A percentile compares a stretch with the other conserved stretches of the same genome.
Evolutionary conservation across 805 yeast genomes (phyloP).

Genomic region (Barnettozyma botsteinii): DNA sequence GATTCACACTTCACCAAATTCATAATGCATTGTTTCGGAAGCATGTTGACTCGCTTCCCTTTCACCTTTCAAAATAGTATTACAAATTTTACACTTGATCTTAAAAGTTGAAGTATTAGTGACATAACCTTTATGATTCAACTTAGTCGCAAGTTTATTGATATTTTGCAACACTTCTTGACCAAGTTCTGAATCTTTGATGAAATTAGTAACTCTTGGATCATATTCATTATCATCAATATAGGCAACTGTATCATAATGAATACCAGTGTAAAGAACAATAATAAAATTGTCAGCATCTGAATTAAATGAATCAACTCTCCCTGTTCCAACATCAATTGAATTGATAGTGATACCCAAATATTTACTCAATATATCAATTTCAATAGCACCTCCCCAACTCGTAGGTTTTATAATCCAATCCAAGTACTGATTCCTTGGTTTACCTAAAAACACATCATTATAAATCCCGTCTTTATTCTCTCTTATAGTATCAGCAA

Average conservation of each 20-base stretch:
- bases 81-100: constrained; percentile 54
- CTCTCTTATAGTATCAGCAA: constrained; percentile 39
- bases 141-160: constrained; percentile 33
- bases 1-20: constrained; percentile 49
- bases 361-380: constrained; percentile 52
- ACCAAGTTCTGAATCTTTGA: constrained; percentile 27
- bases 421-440: constrained; percentile 40
- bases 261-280: constrained; percentile 63
- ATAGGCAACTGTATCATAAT: constrained; percentile 59
- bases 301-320: constrained; percentile 47
- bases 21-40: constrained; percentile 49
- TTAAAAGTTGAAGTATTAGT: constrained; percentile 60
- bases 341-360: constrained; percentile 50
- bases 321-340: constrained; percentile 58
- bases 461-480: constrained; percentile 42
- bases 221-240: constrained; percentile 26
- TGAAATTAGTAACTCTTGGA: constrained; percentile 39
- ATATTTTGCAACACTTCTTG: constrained; percentile 33
- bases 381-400: constrained; percentile 85
- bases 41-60: constrained; percentile 63
- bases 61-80: constrained; percentile 50
- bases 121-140: constrained; percentile 50
- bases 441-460: constrained; percentile 53
- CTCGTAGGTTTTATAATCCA: constrained; percentile 59
- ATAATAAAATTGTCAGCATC: constrained; percentile 38